A percentile compares a stretch with the other conserved stretches of the same genome.
Conservation (phyloP, 2,329 filamentous ascomycete genomes). For the Colletotrichum kahawae region DNA sequence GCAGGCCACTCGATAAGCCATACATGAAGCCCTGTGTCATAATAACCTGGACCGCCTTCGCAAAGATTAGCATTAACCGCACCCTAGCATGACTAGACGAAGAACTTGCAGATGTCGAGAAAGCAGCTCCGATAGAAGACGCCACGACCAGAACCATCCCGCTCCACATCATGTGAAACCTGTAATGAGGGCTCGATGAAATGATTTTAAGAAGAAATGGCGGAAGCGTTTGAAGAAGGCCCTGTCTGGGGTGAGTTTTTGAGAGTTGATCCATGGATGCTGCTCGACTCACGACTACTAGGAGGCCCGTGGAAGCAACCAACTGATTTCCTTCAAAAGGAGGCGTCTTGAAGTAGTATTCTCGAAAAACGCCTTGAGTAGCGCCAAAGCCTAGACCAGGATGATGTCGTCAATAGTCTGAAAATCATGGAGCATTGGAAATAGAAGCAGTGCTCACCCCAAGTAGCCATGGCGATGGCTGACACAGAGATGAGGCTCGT, state of each 20-base stretch:
- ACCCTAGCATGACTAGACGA: no score
- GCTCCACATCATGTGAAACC: background rate
- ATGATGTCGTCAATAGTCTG: background rate
- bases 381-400: background rate
- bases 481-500: background rate
- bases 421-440: rapidly evolving
- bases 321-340: background rate
- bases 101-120: background rate
- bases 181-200: background rate
- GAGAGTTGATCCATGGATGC: rapidly evolving
- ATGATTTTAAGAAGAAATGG: background rate
- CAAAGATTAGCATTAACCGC: background rate
- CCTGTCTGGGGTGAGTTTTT: background rate
- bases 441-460: background rate
- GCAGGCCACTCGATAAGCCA: slow-evolving; percentile 29
- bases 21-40: slow-evolving; percentile 1
- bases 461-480: slow-evolving; percentile 1
- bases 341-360: slow-evolving; percentile 2
- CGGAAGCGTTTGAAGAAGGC: background rate
- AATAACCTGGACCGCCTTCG: background rate
- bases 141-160: background rate
- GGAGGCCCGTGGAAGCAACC: background rate
- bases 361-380: slow-evolving; percentile 2
- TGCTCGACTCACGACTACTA: background rate
- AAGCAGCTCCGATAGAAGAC: background rate